Base-by-base conservation (phyloP, 2,329 filamentous ascomycete genomes). In the Epichloe coenophiala region DNA sequence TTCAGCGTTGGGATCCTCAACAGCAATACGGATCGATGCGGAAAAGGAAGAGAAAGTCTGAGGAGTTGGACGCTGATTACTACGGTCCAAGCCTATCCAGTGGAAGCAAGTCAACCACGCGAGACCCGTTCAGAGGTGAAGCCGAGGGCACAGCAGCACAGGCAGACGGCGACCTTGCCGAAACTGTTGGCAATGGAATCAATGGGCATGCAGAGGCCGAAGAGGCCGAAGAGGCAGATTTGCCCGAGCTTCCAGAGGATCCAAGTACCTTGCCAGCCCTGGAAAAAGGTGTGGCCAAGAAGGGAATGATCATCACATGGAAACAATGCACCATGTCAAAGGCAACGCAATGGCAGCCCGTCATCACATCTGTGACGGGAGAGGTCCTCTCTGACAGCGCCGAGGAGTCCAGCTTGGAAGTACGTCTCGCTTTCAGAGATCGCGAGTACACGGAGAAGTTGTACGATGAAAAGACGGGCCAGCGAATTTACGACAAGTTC, bases 1-100 rank as follows among this genome's bases (percentile, higher is more conserved):
- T 86, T 15, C 89, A 96, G 64, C 78, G 86, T 45, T 96, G 90
- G 91, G 88, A 95, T 65, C 76, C 79, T 3, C 83, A 88, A 54
- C 86, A 90, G 59, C 68, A 70, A 56, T 67, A 60, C 47, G 62
- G 63, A 2, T 60, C 58, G 4, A 70, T 71, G 56, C 68, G 65
- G 7, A 78, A 72, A 55, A 68, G 71, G 49, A 82, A 83, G 61
- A 70, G 73, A 33, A 54, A 59, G 68, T 57, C 71, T 59, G 56
- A 68, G 65, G 51, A 56, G 19, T 59, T 59, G 5, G 56, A 63
- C 37, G 62, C 61, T 11, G 62, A 65, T 2, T 60, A 60, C 49
- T 61, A 61, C 19, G 47, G 37, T 4, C 61, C 65, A 38, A 55
- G 60, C 17, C 58, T 59, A 70, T 17, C 47, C 13, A 46, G 31